Evolutionary conservation across 345 rosid genomes (phyloP).

Genomic region (Excoecaria cochinchinensis): DNA sequence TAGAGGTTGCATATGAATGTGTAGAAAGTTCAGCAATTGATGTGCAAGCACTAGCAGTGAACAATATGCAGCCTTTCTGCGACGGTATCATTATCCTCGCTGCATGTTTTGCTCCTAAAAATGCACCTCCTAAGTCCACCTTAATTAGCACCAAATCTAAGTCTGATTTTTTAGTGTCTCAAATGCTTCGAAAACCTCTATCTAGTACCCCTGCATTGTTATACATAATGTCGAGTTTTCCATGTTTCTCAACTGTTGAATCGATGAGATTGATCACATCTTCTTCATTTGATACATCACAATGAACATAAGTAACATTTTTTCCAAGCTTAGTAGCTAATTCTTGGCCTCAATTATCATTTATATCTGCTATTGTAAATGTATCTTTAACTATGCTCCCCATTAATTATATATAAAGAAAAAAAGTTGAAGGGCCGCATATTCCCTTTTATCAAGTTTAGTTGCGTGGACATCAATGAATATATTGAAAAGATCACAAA

Average conservation of each 20-base stretch:
- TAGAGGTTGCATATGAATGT: slow-evolving; percentile 25
- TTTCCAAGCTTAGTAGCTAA: not conserved
- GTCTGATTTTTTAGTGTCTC: slow-evolving; percentile 29
- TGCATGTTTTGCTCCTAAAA: slow-evolving; percentile 48
- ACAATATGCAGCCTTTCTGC: slow-evolving; percentile 35
- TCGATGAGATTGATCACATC: slow-evolving; percentile 32
- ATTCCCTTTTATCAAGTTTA: too few species aligned
- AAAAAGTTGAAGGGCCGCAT: too few species aligned
- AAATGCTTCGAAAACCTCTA: slow-evolving; percentile 11
- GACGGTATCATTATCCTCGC: slow-evolving; percentile 37
- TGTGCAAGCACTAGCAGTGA: slow-evolving; percentile 38
- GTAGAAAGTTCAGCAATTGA: slow-evolving; percentile 27
- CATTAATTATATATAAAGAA: too few species aligned
- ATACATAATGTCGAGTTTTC: slow-evolving; percentile 46
- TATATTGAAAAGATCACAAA: too few species aligned
- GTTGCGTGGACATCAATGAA: too few species aligned
- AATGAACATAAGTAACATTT: slow-evolving; percentile 14
- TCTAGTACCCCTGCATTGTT: slow-evolving; percentile 40
- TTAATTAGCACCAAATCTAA: slow-evolving; percentile 30
- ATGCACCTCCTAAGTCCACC: slow-evolving; percentile 36
- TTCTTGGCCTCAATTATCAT: slow-evolving; percentile 15
- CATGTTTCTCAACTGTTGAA: slow-evolving; percentile 26
- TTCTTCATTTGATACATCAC: slow-evolving; percentile 38
- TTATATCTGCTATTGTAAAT: slow-evolving; percentile 23
- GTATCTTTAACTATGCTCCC: too few species aligned